Evolutionary conservation across 2,329 filamentous ascomycete genomes (phyloP).

Genomic region (Monosporascus cannonballus): DNA sequence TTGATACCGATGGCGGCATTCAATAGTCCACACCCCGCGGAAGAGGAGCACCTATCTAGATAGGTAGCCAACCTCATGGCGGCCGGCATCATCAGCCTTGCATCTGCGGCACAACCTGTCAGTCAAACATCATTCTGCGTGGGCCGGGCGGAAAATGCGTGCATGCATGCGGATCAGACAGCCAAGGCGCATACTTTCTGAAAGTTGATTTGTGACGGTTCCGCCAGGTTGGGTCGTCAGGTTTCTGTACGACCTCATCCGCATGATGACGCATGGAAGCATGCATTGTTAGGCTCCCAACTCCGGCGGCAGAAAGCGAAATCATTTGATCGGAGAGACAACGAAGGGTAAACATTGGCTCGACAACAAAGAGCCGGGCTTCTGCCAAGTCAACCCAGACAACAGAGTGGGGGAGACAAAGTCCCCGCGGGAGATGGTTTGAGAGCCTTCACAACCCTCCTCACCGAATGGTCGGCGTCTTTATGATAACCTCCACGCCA

Average conservation of each 20-base stretch:
- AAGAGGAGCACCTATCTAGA: no score
- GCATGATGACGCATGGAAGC: background rate
- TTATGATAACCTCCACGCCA: no score
- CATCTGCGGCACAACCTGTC: slow-evolving; percentile 1
- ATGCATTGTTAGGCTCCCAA: background rate
- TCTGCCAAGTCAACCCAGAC: no score
- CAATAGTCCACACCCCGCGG: no score
- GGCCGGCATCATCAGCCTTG: background rate
- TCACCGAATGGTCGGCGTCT: no score
- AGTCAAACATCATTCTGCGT: slow-evolving; percentile 5
- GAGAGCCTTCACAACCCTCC: background rate
- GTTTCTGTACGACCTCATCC: slow-evolving; percentile 6
- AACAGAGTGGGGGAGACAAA: no score
- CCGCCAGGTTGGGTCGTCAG: slow-evolving; percentile 11
- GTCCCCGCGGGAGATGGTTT: no score
- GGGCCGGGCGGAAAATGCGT: background rate
- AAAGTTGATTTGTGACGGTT: slow-evolving; percentile 6
- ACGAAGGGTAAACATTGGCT: no score
- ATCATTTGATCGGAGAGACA: no score
- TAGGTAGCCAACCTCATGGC: background rate
- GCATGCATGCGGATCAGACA: background rate
- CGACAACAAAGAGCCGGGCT: no score
- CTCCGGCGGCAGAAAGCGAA: no score
- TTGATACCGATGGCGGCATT: no score
- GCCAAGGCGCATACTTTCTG: background rate